Base-by-base conservation (phyloP, 163 green algal genomes). In the Coccomyxa subellipsoidea region DNA sequence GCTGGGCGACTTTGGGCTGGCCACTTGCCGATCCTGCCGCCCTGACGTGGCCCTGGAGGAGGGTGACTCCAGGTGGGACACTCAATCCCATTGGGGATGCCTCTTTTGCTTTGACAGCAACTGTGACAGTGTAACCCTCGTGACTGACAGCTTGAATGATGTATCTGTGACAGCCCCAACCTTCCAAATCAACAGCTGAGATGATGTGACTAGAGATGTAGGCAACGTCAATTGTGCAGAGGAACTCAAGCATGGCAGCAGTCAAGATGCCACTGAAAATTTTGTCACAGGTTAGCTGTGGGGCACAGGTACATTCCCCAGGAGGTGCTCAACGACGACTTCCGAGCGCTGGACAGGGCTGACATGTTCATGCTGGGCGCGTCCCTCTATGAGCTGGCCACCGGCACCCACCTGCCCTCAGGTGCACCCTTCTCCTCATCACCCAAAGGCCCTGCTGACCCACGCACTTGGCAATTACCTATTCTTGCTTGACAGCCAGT, bases 331-430 rank as follows among this genome's bases (percentile, higher is more conserved):
- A 91, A 92, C n/a, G 86, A 82, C 32, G 71, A 94, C 76, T 83
- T 83, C 35, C 54, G 79, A 21, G 47, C 87, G 18, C 90, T 97
- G n/a, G 91, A 94, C 80, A 94, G 94, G 77, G 90, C 94, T 27
- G 94, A 98, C 89, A 95, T 97, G 84, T 98, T 97, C 87, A 86
- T 93, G 54, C 86, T 98, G 54, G 94, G 94, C 0, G 87, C 89
- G 31, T 93, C 90, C 0, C 72, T 95, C 37, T 96, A 96, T 71
- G 91, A 98, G 87, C 90, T 98, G 75, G 88, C 92, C 21, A 90
- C 79, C 1, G 89, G 89, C 37, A 82, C 27, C 2, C 81, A 85
- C 27, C 88, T 96, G 38, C 93, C 93, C 8, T 84, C 69, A 59
- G 84, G 84, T 88, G 5, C 40, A 10, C 29, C 23, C 27, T 21